These are phyloP conservation scores for Paraphaeosphaeria sporulosa DNA, from an alignment of 2,329 filamentous ascomycete species.

Conservation along the genomic window DNA sequence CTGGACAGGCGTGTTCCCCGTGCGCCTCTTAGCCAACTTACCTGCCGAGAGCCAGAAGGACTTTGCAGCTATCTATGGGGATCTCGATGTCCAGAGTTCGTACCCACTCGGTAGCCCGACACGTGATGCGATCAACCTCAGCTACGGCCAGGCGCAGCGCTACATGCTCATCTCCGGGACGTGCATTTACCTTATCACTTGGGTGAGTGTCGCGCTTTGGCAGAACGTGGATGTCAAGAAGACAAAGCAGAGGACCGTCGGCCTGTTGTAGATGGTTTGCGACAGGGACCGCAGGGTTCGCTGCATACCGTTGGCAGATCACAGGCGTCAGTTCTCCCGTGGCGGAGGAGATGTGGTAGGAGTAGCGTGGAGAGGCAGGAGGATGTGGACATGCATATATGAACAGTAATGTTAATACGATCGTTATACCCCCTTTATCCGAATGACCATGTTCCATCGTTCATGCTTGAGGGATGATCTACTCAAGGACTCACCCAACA, in stretches of 20 bases:
- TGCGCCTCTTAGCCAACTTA: slow-evolving; percentile 55
- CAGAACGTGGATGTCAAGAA: slow-evolving; percentile 42
- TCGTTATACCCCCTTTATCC: slow-evolving; percentile 12
- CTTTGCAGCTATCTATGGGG: slow-evolving; percentile 56
- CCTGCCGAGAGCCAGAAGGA: slow-evolving; percentile 54
- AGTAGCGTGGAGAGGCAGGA: neutral
- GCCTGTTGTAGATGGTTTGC: slow-evolving; percentile 31
- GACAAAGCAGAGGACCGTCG: slow-evolving; percentile 43
- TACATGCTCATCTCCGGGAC: slow-evolving; percentile 49
- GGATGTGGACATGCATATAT: neutral
- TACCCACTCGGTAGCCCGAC: slow-evolving; percentile 61
- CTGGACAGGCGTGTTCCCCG: slow-evolving; percentile 68
- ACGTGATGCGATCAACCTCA: slow-evolving; percentile 52
- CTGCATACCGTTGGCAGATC: neutral
- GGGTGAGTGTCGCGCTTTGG: slow-evolving; percentile 37
- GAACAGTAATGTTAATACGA: slow-evolving; percentile 12
- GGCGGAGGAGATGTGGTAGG: neutral
- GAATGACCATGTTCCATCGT: no score
- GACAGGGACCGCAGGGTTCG: neutral
- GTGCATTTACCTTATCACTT: slow-evolving; percentile 34
- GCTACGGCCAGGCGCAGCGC: slow-evolving; percentile 47
- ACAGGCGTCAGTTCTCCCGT: no score
- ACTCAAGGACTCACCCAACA: no score
- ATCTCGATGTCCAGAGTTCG: slow-evolving; percentile 61
- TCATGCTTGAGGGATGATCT: no score